These are phyloP conservation scores for Nicotiana paniculata DNA, from an alignment of 257 asterid genomes.

Conservation along the genomic window DNA sequence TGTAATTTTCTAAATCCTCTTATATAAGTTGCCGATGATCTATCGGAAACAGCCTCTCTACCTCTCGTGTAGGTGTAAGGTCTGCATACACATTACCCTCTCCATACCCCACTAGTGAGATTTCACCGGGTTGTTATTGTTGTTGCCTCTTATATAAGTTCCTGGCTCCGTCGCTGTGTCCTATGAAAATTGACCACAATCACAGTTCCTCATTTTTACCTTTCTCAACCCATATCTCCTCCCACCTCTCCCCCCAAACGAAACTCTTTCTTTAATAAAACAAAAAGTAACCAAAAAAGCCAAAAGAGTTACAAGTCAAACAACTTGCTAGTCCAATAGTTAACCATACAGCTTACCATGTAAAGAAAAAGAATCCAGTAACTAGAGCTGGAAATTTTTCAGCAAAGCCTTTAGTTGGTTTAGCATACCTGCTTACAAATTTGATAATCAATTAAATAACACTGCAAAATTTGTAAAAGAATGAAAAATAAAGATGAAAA, in stretches of 20 bases:
- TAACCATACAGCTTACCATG: conserved; percentile 53
- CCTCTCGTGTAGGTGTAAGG: too few relatives aligned
- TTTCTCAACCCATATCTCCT: not conserved
- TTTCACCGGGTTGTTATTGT: too few relatives aligned
- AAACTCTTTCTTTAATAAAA: not conserved
- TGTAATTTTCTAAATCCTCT: too few relatives aligned
- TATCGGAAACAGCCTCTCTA: too few relatives aligned
- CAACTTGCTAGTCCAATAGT: not conserved
- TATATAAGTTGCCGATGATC: too few relatives aligned
- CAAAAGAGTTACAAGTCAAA: not conserved
- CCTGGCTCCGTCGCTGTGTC: too few relatives aligned
- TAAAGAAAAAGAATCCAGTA: conserved; percentile 97
- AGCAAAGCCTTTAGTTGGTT: conserved; percentile 37
- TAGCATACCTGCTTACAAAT: conserved; percentile 38
- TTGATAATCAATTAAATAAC: not conserved
- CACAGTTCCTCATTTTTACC: not conserved
- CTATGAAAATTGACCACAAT: not conserved
- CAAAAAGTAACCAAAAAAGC: too few relatives aligned
- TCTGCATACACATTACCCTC: too few relatives aligned
- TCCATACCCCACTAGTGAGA: rapidly evolving
- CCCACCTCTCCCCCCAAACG: not conserved
- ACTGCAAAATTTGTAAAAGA: not conserved
- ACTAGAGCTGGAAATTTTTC: conserved; percentile 53
- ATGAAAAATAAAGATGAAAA: not conserved
- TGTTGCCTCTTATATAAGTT: too few relatives aligned